Evolutionary conservation across 768 basidiomycete genomes (phyloP).

Genomic region (Pluteus cervinus): DNA sequence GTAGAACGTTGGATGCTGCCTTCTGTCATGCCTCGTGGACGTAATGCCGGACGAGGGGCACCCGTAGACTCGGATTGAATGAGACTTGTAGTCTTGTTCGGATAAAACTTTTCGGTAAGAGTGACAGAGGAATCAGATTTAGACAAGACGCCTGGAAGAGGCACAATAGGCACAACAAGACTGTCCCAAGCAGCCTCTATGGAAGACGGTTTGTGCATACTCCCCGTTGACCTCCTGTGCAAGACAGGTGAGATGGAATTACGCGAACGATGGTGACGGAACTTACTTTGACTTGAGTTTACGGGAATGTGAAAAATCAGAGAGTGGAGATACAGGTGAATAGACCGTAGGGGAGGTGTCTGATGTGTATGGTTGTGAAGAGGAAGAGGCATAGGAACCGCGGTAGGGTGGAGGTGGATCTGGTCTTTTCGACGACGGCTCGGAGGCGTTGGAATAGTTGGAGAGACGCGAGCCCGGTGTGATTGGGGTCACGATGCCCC

Average conservation of each 20-base stretch:
- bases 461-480: conserved; percentile 41
- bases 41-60: conserved; percentile 32
- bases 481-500: conserved; percentile 33
- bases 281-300: conserved; percentile 14
- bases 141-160: conserved; percentile 12
- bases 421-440: conserved; percentile 35
- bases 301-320: background rate
- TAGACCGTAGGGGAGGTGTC: conserved; percentile 14
- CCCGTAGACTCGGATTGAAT: conserved; percentile 26
- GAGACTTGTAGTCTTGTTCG: conserved; percentile 16
- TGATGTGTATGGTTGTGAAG: conserved; percentile 33
- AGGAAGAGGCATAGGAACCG: conserved; percentile 52
- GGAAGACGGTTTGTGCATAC: conserved; percentile 12
- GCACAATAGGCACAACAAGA: conserved; percentile 2
- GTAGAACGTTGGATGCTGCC: conserved; percentile 20
- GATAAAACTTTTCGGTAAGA: conserved; percentile 21
- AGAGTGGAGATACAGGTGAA: background rate
- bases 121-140: conserved; percentile 26
- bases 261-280: background rate
- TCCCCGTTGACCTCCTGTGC: conserved; percentile 23
- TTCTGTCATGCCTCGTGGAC: conserved; percentile 48
- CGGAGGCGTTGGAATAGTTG: conserved; percentile 46
- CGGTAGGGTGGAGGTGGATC: conserved; percentile 35
- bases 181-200: background rate
- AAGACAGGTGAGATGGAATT: background rate